These are phyloP conservation scores for Cicer chorassanicum DNA, from an alignment of 306 rosid species.

Conservation along the genomic window DNA sequence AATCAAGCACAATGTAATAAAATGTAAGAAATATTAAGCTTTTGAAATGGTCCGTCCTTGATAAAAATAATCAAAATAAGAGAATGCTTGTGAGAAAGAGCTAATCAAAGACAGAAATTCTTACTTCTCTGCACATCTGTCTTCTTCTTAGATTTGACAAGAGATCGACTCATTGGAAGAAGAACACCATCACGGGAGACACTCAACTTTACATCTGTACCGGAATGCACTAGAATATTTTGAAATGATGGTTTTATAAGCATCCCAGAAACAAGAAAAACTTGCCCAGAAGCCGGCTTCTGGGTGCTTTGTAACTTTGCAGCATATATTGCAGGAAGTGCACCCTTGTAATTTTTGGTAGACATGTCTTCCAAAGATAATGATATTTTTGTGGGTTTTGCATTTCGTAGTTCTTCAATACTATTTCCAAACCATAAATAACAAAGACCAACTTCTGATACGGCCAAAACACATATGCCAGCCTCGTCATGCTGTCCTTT, in stretches of 20 bases:
- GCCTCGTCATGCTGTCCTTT: constrained; percentile 52
- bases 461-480: constrained; percentile 74
- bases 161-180: constrained; percentile 67
- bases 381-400: constrained; percentile 77
- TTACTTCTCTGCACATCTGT: constrained; percentile 63
- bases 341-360: constrained; percentile 60
- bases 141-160: constrained; percentile 68
- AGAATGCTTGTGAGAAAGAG: constrained; percentile 25
- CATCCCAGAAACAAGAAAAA: constrained; percentile 77
- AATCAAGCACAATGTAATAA: constrained; percentile 28
- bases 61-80: constrained; percentile 36
- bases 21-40: constrained; percentile 12
- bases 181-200: constrained; percentile 79
- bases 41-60: constrained; percentile 20
- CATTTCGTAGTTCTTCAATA: constrained; percentile 64
- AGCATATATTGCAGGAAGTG: constrained; percentile 76
- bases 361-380: constrained; percentile 62
- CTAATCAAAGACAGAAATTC: constrained; percentile 15
- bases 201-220: constrained; percentile 70
- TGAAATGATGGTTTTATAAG: constrained; percentile 85
- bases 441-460: constrained; percentile 86
- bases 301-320: constrained; percentile 69
- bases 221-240: constrained; percentile 70
- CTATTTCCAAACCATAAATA: constrained; percentile 83
- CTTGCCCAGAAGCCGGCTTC: constrained; percentile 65